Conservation (phyloP, 768 basidiomycete species). For the Sarcodon aspratus region DNA sequence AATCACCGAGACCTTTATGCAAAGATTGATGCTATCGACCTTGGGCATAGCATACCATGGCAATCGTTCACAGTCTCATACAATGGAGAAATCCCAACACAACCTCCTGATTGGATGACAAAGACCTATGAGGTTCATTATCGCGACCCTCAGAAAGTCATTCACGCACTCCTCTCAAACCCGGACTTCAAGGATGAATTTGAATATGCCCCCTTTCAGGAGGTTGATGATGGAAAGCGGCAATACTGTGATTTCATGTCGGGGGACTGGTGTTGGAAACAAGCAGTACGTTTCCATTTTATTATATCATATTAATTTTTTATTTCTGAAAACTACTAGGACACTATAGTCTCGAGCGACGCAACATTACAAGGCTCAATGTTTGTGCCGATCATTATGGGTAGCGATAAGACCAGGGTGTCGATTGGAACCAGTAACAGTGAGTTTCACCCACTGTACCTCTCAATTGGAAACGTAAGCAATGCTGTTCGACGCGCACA, state of each 20-base stretch:
- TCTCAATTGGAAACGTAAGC: constrained; percentile 9
- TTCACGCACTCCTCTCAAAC: constrained; percentile 20
- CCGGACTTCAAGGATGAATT: constrained; percentile 22
- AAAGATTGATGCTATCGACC: constrained; percentile 14
- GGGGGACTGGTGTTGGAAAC: constrained; percentile 27
- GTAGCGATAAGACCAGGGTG: constrained; percentile 30
- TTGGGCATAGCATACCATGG: constrained; percentile 17
- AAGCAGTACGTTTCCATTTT: constrained; percentile 16
- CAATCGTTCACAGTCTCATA: constrained; percentile 10
- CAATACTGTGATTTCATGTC: constrained; percentile 27
- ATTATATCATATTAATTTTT: background rate
- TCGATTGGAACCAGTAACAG: constrained; percentile 14
- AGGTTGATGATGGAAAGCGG: constrained; percentile 12
- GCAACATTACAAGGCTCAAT: constrained; percentile 16
- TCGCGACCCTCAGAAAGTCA: constrained; percentile 17
- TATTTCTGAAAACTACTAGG: background rate
- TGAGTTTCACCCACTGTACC: constrained; percentile 14
- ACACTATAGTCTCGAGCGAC: constrained; percentile 2
- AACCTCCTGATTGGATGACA: constrained; percentile 20
- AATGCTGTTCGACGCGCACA: constrained; percentile 9
- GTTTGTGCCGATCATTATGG: constrained; percentile 9
- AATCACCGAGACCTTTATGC: constrained; percentile 9
- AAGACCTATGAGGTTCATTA: constrained; percentile 20
- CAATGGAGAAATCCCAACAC: constrained; percentile 7
- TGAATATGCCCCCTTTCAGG: constrained; percentile 20